These are phyloP conservation scores for Aquilaria malaccensis DNA, from an alignment of 345 rosid species.

Conservation along the genomic window DNA sequence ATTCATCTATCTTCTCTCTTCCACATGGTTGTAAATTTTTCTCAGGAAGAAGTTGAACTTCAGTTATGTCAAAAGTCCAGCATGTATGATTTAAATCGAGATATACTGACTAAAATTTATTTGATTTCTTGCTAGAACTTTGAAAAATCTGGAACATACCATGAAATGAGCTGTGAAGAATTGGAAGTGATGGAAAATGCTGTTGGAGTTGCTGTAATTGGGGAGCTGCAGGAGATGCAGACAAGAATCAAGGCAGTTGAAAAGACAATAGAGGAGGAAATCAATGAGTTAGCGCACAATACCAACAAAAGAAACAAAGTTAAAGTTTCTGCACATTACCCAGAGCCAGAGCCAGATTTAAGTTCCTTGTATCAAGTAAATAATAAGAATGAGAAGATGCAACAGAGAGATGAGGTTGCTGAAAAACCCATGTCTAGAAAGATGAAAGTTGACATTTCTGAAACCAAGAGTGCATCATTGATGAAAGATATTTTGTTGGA, in stretches of 20 bases:
- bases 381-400: conserved; percentile 24
- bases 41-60: too few relatives aligned
- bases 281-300: conserved; percentile 30
- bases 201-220: conserved; percentile 32
- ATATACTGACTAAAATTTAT: too few relatives aligned
- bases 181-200: conserved; percentile 18
- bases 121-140: too few relatives aligned
- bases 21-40: too few relatives aligned
- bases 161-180: conserved; percentile 22
- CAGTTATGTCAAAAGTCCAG: too few relatives aligned
- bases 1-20: too few relatives aligned
- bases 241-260: conserved; percentile 44
- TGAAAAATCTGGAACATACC: background rate
- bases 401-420: conserved; percentile 24
- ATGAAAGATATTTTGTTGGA: conserved; percentile 67
- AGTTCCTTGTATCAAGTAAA: conserved; percentile 16
- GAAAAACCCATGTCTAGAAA: conserved; percentile 27
- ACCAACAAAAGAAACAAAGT: conserved; percentile 2
- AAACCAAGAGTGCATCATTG: conserved; percentile 28
- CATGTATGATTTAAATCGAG: too few relatives aligned
- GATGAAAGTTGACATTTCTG: conserved; percentile 28
- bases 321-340: conserved; percentile 12
- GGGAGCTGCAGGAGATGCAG: conserved; percentile 46
- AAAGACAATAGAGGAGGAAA: conserved; percentile 49
- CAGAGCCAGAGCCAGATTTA: conserved; percentile 17